Evolutionary conservation across 345 rosid genomes (phyloP), one percentile per base, ranked within the genome.

Genomic region (Acer negundo): DNA sequence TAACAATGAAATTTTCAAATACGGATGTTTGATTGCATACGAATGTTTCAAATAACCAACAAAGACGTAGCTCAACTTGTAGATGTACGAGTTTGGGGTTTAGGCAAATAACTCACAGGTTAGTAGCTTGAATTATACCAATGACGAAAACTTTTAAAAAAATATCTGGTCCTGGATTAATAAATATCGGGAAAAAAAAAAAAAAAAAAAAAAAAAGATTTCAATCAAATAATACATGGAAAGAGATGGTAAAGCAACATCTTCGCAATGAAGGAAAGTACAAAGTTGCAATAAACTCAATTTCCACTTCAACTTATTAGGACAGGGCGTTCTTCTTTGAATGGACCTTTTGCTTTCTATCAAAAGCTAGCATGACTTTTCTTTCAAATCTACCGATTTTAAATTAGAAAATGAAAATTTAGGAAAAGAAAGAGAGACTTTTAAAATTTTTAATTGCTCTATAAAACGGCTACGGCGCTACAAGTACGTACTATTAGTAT

Each of bases 241-340:
- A 44, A 51, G 55, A 11, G 11, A 44, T 12, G 7, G 20, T 31
- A 4, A 86, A 75, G 79, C 85, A 82, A 77, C 86, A 82, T 84
- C 92, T 89, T 89, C 86, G 84, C 81, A 49, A 66, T 67, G 89
- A 89, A 89, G 92, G 59, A 89, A 87, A 84, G 89, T 77, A 85
- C 35, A 31, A 31, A 31, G 35, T 31, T 0, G 80, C 80, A 62
- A 81, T 31, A 31, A 31, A 17, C 74, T 63, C 74, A 78, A 77
- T 78, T 77, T 80, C 84, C 79, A 68, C 74, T 56, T 80, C 84
- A 81, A 68, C 74, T 56, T 15, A 24, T 4, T 31, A 31, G 3
- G 70, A 79, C 72, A 62, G 8, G 68, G 26, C 61, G 65, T 46
- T 10, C 79, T 67, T 75, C 80, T 72, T 76, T 78, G 84, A 31